Evolutionary conservation across 768 basidiomycete species (phyloP).

Genomic region (Collybia sordida): DNA sequence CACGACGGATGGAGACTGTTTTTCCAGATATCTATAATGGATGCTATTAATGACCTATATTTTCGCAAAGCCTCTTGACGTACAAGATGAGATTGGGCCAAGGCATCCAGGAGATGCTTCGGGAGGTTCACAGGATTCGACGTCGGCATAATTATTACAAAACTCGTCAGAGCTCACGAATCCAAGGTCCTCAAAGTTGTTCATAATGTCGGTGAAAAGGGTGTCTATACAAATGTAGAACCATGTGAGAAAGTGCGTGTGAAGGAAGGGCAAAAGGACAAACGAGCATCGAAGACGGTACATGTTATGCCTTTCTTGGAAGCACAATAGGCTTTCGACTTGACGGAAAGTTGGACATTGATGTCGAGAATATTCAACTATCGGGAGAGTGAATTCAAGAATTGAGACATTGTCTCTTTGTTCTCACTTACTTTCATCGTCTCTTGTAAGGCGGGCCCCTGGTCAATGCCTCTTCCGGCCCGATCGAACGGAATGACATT

Average conservation of each 20-base stretch:
- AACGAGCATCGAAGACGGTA: constrained; percentile 18
- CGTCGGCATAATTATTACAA: constrained; percentile 14
- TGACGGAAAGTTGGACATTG: not conserved
- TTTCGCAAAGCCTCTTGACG: not conserved
- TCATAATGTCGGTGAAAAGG: constrained; percentile 19
- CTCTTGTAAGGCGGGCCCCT: constrained; percentile 14
- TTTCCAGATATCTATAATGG: constrained; percentile 19
- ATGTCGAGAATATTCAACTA: not conserved
- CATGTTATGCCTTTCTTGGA: constrained; percentile 10
- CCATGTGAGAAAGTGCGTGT: not conserved
- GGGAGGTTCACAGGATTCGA: too few species aligned
- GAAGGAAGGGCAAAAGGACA: not conserved
- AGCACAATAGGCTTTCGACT: not conserved
- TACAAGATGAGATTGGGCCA: constrained; percentile 2
- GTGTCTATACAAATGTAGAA: too few species aligned
- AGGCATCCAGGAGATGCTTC: too few species aligned
- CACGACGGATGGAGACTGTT: constrained; percentile 19
- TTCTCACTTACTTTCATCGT: constrained; percentile 14
- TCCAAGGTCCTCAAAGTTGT: constrained; percentile 12
- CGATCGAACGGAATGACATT: constrained; percentile 21
- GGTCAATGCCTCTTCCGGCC: constrained; percentile 13
- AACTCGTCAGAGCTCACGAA: constrained; percentile 15
- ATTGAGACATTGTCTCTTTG: too few species aligned
- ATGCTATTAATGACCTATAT: not conserved
- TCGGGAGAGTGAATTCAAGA: too few species aligned